phyloP scores from a whole-genome alignment of 352 stramenopile genomes.

The Hyaloperonospora arabidopsidis region DNA sequence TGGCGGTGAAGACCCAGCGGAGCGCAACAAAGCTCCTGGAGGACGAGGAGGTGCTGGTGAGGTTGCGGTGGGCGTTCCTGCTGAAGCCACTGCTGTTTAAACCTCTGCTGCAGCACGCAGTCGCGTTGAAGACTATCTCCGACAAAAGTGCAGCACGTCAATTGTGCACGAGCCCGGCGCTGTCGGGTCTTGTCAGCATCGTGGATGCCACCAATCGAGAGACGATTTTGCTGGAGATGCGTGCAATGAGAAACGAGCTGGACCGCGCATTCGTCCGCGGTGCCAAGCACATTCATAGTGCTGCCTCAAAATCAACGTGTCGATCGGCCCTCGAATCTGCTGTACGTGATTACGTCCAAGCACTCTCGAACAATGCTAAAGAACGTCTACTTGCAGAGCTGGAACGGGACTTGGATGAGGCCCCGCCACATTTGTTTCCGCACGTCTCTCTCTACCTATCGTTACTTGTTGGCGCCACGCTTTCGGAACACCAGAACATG shows the following conservation, averaged over 20 bases:
- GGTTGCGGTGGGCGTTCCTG: constrained; percentile 35
- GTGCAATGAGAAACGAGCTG: constrained; percentile 9
- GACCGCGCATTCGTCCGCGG: constrained; percentile 5
- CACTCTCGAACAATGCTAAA: constrained; percentile 11
- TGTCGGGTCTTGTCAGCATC: constrained; percentile 8
- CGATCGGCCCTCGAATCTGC: background rate
- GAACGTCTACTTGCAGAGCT: constrained; percentile 21
- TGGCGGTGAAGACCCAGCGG: constrained; percentile 15
- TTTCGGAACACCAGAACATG: constrained; percentile 5
- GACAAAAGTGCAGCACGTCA: background rate
- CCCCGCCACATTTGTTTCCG: constrained; percentile 20
- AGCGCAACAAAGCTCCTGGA: constrained; percentile 11
- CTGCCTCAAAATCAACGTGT: background rate
- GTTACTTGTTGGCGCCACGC: constrained; percentile 5
- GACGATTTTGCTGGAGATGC: constrained; percentile 11
- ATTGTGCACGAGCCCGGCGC: constrained; percentile 7
- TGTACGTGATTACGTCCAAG: constrained; percentile 5
- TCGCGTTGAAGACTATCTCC: constrained; percentile 25
- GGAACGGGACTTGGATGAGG: constrained; percentile 28
- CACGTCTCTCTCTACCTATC: constrained; percentile 24
- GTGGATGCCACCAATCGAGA: constrained; percentile 9
- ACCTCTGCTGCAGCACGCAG: constrained; percentile 24
- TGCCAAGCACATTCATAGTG: constrained; percentile 10
- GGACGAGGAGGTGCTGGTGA: constrained; percentile 23
- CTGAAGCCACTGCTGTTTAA: constrained; percentile 41